Evolutionary conservation across 202 grass and related monocot species (phyloP).

Genomic region (Alloteropsis angusta): DNA sequence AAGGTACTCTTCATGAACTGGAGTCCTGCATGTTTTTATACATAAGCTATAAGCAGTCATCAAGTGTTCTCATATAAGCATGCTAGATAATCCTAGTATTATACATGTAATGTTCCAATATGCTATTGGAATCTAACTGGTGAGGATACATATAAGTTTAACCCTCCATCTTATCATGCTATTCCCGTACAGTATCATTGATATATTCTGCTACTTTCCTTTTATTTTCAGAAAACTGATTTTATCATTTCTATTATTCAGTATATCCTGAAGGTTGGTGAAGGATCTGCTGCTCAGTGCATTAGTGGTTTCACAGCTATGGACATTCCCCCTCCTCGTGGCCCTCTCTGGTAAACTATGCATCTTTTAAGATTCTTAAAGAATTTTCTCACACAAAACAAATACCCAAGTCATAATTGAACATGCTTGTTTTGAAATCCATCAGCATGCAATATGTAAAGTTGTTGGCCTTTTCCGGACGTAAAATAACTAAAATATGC

Average conservation of each 20-base stretch:
- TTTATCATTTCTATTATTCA: conserved; percentile 23
- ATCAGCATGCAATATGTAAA: background rate
- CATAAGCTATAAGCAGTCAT: background rate
- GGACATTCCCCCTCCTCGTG: conserved; percentile 60
- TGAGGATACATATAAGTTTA: background rate
- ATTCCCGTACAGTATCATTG: background rate
- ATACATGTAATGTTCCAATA: background rate
- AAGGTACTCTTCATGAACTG: background rate
- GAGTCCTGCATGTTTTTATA: background rate
- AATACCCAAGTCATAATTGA: background rate
- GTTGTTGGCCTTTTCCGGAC: background rate
- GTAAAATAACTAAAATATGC: background rate
- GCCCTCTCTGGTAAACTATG: conserved; percentile 71
- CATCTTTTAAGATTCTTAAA: background rate
- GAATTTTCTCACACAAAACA: background rate
- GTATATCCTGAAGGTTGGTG: conserved; percentile 62
- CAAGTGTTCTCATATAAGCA: background rate
- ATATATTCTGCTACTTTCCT: background rate
- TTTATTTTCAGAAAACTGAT: background rate
- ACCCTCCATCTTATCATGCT: background rate
- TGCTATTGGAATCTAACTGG: background rate
- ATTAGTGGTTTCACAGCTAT: conserved; percentile 83
- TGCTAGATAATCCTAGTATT: background rate
- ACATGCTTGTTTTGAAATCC: background rate
- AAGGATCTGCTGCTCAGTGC: conserved; percentile 46